Evolutionary conservation across 2,329 filamentous ascomycete genomes (phyloP).

Genomic region (Aspergillus sclerotialis): DNA sequence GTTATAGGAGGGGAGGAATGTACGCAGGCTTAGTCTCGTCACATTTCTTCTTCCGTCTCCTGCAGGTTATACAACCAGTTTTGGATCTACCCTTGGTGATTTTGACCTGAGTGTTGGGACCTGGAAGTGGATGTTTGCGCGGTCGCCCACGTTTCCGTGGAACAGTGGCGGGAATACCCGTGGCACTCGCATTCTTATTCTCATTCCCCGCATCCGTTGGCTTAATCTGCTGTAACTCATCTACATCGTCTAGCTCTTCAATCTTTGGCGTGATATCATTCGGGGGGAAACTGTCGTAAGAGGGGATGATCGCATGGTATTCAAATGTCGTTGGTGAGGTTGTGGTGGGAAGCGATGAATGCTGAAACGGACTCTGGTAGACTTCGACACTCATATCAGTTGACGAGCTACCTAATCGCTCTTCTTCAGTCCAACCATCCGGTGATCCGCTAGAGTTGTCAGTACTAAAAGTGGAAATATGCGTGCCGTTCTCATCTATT

Average conservation of each 20-base stretch:
- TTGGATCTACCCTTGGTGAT: constrained; percentile 65
- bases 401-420: constrained; percentile 13
- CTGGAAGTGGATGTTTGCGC: constrained; percentile 66
- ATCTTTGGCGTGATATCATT: constrained; percentile 45
- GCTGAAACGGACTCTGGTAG: constrained; percentile 16
- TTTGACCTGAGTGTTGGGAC: constrained; percentile 57
- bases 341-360: constrained; percentile 13
- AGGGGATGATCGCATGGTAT: constrained; percentile 9
- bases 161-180: constrained; percentile 27
- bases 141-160: constrained; percentile 68
- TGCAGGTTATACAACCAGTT: constrained; percentile 52
- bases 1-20: constrained; percentile 30
- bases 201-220: constrained; percentile 19
- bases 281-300: constrained; percentile 13
- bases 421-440: constrained; percentile 21
- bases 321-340: constrained; percentile 1
- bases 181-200: constrained; percentile 12
- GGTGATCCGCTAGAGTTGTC: constrained; percentile 26
- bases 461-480: constrained; percentile 24
- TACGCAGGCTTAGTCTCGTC: constrained; percentile 39
- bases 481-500: constrained; percentile 22
- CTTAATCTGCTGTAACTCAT: constrained; percentile 29
- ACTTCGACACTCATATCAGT: constrained; percentile 15
- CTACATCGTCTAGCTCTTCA: constrained; percentile 45
- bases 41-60: constrained; percentile 56